Base-by-base conservation (phyloP, 2,329 filamentous ascomycete species). In the Aspergillus viridinutans region DNA sequence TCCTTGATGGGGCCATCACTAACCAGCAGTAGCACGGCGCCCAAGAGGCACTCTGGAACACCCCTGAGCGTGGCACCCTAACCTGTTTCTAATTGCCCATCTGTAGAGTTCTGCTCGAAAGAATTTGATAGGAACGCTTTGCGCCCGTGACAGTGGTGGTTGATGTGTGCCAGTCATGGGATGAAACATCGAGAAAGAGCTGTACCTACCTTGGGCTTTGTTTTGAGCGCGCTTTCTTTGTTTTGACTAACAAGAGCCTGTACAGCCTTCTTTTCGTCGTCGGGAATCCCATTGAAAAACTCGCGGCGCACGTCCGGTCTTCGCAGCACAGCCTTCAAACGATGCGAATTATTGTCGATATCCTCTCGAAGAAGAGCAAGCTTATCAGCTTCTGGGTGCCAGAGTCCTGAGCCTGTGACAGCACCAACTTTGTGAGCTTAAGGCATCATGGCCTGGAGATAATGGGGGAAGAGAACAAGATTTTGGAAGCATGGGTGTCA, bases 171-270 rank as follows among this genome's bases (percentile, higher is more conserved):
- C 12, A 23, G 23, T 26, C 12, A 47, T 23, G 6, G 21, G 50
- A 28, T 23, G 40, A 35, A 42, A 49, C 29, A 52, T 4, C 17
- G 42, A 40, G 47, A 49, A 35, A 26, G 45, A 55, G 28, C 55
- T 49, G 29, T 10, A 76, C 82, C 72, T 72, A 91, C 90, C 85
- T 92, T 93, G 4, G 92, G 92, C 69, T 88, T 87, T 40, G 85
- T 93, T 80, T 95, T 96, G 52, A 97, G 79, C 14, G 91, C 90
- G 59, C 85, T 88, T 58, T 86, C 84, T 61, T 83, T 77, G 67
- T 96, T 97, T 63, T 81, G 78, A 47, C 78, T 80, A 23, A 83
- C 81, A 72, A 96, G 96, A 1, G 88, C 88, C 62, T 84, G 81
- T 4, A 94, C 73, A 20, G 81, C 86, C 50, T 83, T 83, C 59